Evolutionary conservation across 345 rosid genomes (phyloP), one percentile per base, ranked within the genome.

Genomic region (Hibiscus mutabilis): DNA sequence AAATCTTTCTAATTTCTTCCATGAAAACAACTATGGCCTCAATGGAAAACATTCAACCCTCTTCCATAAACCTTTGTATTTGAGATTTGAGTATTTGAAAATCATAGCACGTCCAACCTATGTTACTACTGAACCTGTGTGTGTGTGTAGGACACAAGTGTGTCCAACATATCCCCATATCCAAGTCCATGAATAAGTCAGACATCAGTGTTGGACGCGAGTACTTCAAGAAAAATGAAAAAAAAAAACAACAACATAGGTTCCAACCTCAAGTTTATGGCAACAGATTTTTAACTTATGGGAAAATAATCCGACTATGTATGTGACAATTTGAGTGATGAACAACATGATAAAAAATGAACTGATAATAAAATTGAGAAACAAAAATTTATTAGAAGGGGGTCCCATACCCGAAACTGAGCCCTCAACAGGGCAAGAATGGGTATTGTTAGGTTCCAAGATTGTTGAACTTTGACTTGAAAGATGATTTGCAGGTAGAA

Each of bases 321-420:
- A 19, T 13, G 15, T 21, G 35, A 53, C 33, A 35, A 14, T 33
- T 3, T 31, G 49, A 37, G 19, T 11, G 60, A 8, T 37, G 24
- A 14, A 69, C n/a, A 68, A 31, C 47, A 29, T 52, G 10, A 49
- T 68, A 2, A 16, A 8, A 49, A 27, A 27, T 14, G 57, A 46
- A 47, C 24, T n/a, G 24, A 24, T 68, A 19, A 16, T 11, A 11
- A 29, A 68, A 7, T 16, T 8, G 46, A 58, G 46, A 66, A 31
- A 69, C 70, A 14, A 56, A 9, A 35, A 62, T 33, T 21, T 14
- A 4, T 25, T 2, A 49, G 52, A 49, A 49, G 16, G 55, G 52
- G 27, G 61, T 61, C 10, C 40, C 68, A 56, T 76, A 84, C 90
- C 90, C 64, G 84, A 73, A 78, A 74, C 53, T 31, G 75, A 71